Percentiles rank a stretch among this genome's conserved stretches.
These are phyloP conservation scores for Hypoxylon rubiginosum DNA, from an alignment of 2,329 filamentous ascomycete species.

Conservation along the genomic window DNA sequence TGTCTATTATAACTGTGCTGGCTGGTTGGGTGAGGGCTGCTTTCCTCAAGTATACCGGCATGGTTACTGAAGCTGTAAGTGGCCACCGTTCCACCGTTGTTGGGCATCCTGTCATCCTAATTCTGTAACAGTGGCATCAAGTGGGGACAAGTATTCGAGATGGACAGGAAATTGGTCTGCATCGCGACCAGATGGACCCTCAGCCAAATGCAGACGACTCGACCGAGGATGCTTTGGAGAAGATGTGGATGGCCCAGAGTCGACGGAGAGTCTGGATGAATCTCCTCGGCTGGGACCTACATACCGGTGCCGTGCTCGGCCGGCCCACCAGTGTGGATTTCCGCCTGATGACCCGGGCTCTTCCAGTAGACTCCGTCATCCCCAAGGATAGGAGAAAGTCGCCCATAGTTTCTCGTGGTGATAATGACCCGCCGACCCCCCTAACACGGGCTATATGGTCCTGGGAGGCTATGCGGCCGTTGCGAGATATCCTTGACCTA, in stretches of 20 bases:
- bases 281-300: slow-evolving; percentile 67
- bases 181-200: slow-evolving; percentile 67
- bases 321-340: slow-evolving; percentile 69
- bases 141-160: slow-evolving; percentile 70
- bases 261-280: slow-evolving; percentile 69
- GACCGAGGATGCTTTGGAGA: slow-evolving; percentile 65
- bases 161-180: slow-evolving; percentile 73
- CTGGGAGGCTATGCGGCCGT: slow-evolving; percentile 60
- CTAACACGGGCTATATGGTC: slow-evolving; percentile 67
- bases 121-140: slow-evolving; percentile 63
- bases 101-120: slow-evolving; percentile 27
- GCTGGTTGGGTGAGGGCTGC: slow-evolving; percentile 69
- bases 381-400: slow-evolving; percentile 62
- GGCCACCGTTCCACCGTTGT: background rate
- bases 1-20: slow-evolving; percentile 69
- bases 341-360: slow-evolving; percentile 60
- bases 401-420: slow-evolving; percentile 62
- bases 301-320: slow-evolving; percentile 66
- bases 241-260: slow-evolving; percentile 70
- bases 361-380: slow-evolving; percentile 67
- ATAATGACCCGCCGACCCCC: slow-evolving; percentile 68
- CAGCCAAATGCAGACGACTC: slow-evolving; percentile 60
- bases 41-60: slow-evolving; percentile 71
- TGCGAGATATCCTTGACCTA: slow-evolving; percentile 67
- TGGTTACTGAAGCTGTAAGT: slow-evolving; percentile 69